phyloP scores from a whole-genome alignment of 1,284 basidiomycete genomes.

The Pseudozyma pruni region DNA sequence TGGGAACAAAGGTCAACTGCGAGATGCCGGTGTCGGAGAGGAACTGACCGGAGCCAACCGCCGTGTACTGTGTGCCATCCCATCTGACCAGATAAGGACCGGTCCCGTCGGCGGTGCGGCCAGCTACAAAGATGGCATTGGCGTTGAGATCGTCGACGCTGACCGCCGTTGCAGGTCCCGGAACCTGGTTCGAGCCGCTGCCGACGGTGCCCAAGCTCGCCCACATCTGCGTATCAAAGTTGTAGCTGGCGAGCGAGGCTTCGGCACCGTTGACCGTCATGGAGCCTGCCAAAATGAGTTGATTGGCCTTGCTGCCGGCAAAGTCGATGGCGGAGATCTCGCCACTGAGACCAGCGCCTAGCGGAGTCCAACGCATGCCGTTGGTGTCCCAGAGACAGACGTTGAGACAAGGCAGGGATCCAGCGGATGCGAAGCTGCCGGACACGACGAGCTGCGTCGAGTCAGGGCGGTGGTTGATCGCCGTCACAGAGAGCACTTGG shows the following conservation, averaged over 20 bases:
- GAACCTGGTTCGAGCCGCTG: constrained; percentile 73
- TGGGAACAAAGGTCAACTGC: constrained; percentile 88
- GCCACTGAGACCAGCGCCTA: constrained; percentile 85
- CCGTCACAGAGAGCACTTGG: constrained; percentile 76
- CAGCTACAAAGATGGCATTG: constrained; percentile 89
- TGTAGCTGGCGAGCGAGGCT: constrained; percentile 79
- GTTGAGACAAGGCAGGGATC: constrained; percentile 78
- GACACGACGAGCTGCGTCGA: constrained; percentile 80
- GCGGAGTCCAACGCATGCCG: constrained; percentile 79
- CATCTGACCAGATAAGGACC: constrained; percentile 55
- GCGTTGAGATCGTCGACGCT: constrained; percentile 83
- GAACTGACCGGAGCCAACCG: constrained; percentile 43
- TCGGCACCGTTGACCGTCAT: constrained; percentile 75
- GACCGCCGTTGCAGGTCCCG: constrained; percentile 89
- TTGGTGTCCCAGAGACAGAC: constrained; percentile 82
- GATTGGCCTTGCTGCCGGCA: constrained; percentile 69
- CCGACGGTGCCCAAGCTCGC: constrained; percentile 79
- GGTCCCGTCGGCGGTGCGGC: constrained; percentile 70
- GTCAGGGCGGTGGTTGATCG: constrained; percentile 77
- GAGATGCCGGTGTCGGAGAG: constrained; percentile 77
- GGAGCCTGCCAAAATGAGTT: constrained; percentile 73
- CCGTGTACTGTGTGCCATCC: constrained; percentile 50
- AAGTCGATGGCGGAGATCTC: constrained; percentile 82
- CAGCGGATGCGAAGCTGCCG: constrained; percentile 84
- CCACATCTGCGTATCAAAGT: constrained; percentile 74